Base-by-base conservation (phyloP, 306 rosid species). In the Trichosanthes truncata region DNA sequence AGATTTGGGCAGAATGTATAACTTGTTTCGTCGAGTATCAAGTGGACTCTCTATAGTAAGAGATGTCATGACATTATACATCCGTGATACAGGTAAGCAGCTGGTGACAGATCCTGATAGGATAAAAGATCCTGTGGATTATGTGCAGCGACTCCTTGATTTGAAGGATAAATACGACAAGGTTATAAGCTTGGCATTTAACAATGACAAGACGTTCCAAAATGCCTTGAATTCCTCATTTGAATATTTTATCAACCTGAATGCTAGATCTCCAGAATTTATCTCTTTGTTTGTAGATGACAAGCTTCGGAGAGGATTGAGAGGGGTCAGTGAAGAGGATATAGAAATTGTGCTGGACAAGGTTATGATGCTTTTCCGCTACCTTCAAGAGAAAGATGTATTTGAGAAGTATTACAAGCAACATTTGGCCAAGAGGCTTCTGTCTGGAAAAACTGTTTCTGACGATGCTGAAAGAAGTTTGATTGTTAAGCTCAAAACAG, bases 291-390 rank as follows among this genome's bases (percentile, higher is more conserved):
- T 89, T 82, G 92, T 93, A 26, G 93, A 93, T 43, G 95, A 93
- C 62, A 93, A 90, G 81, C 95, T 90, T 38, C 90, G 97, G 35
- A 90, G 88, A 84, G 93, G 95, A 81, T 87, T 90, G 77, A 86
- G 92, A 85, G 97, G 95, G 82, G 89, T 89, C 25, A 94, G 93
- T 57, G 97, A 94, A 87, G 98, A 94, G 87, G 98, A 94, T 73
- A 92, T 92, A 13, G 98, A 94, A 87, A 74, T 85, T 49, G 88
- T 90, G 75, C 93, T 93, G 53, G 95, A 91, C 86, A 91, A 93
- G 87, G 97, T 91, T 81, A 91, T 91, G 95, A 86, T 90, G 87
- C 80, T 91, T 59, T 91, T 93, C 82, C 90, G 93, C 26, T 93
- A 85, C 87, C 85, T 93, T 85, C 90, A 91, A 84, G 95, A 93